A percentile compares a stretch with the other conserved stretches of the same genome.
phyloP scores from a whole-genome alignment of 2,329 filamentous ascomycete species.

The Nemania diffusa region DNA sequence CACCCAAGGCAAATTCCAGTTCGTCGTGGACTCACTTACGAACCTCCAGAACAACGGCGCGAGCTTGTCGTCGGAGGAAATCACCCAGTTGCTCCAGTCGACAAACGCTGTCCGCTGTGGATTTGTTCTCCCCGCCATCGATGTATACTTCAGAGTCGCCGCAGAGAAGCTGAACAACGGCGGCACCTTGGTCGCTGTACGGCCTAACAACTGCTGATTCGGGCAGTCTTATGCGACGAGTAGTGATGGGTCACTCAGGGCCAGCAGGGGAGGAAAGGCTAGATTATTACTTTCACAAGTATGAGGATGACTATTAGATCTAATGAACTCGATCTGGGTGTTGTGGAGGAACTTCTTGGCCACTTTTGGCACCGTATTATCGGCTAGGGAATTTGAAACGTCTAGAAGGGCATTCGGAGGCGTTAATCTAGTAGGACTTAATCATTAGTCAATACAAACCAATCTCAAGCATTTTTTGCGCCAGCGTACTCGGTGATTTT shows the following conservation, averaged over 20 bases:
- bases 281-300: neutral
- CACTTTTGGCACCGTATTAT: neutral
- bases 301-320: neutral
- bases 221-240: neutral
- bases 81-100: conserved; percentile 9
- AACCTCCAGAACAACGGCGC: conserved; percentile 23
- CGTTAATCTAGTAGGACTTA: neutral
- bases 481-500: no score
- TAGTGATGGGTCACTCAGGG: neutral
- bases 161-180: conserved; percentile 25
- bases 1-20: conserved; percentile 30
- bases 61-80: neutral
- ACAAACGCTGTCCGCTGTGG: conserved; percentile 29
- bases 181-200: conserved; percentile 10
- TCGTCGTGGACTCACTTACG: conserved; percentile 31
- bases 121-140: conserved; percentile 33
- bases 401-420: neutral
- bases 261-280: neutral
- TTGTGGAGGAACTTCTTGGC: neutral
- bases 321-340: neutral
- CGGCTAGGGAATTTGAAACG: neutral
- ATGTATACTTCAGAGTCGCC: conserved; percentile 32
- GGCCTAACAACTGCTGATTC: conserved; percentile 29
- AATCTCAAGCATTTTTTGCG: neutral
- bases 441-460: neutral